Evolutionary conservation across 2,329 filamentous ascomycete species (phyloP), one percentile per base, ranked within the genome.

Genomic region (Penicillium sp.): DNA sequence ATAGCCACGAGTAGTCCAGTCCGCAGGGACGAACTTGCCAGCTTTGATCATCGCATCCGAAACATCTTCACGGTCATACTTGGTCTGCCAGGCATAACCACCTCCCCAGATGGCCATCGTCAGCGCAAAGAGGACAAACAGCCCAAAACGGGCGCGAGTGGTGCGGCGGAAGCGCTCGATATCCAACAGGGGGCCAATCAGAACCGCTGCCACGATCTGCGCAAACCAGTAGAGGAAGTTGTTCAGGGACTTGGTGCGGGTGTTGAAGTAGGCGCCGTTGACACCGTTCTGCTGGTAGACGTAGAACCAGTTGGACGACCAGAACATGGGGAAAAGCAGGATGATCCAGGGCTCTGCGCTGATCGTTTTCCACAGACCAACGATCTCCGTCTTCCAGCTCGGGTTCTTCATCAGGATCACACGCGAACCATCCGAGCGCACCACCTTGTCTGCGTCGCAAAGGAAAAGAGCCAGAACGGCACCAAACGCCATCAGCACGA

Each of bases 331-430:
- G 69, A 87, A 90, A 8, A 89, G 73, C 13, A 82, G 65, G 39
- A 88, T 42, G 52, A 89, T 80, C 66, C 79, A 88, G 3, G 78
- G 77, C 48, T 90, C 82, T n/a, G 71, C 70, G 32, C 68, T 66
- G 44, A 93, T 64, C 0, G 83, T 85, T 58, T 89, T 74, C 64
- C 73, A 81, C 2, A 94, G 76, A 32, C 87, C 86, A 13, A 75
- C 46, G 44, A 93, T 61, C 67, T 94, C 87, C 4, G 82, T 80
- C 56, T 76, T 76, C 84, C 84, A 92, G 38, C 82, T 84, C 2
- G 87, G 87, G 62, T 90, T 82, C 71, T 90, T 88, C 83, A 89
- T 92, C 44, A 89, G 64, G 48, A 93, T 85, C 56, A 93, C 79
- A 39, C 77, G 74, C 42, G 82, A 82, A 42, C 85, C 85, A 59